These are phyloP conservation scores for Escovopsis sp. DNA, from an alignment of 2,329 filamentous ascomycete species.

Conservation along the genomic window DNA sequence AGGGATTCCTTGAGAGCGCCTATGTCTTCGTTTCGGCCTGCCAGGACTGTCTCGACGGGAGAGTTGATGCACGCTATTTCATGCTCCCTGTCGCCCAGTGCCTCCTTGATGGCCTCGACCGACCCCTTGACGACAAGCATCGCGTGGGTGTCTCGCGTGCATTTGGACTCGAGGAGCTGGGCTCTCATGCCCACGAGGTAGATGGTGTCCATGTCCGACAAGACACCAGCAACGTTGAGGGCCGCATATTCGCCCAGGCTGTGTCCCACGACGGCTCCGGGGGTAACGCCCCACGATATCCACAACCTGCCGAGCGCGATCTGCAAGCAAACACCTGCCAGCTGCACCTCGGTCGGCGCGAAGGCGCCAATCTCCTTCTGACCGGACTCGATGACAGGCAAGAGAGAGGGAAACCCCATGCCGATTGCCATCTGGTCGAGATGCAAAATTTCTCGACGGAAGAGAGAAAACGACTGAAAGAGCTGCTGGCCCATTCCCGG, in stretches of 20 bases:
- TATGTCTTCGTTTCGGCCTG: conserved; percentile 14
- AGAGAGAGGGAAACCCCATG: conserved; percentile 41
- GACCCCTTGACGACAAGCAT: conserved; percentile 34
- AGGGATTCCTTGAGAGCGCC: conserved; percentile 10
- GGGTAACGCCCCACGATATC: conserved; percentile 35
- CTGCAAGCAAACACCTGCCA: conserved; percentile 37
- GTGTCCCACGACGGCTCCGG: conserved; percentile 43
- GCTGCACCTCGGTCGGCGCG: conserved; percentile 27
- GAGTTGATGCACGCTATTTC: conserved; percentile 63
- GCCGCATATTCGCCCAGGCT: conserved; percentile 25
- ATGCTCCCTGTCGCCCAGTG: conserved; percentile 21
- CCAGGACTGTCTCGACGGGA: conserved; percentile 53
- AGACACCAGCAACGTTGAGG: conserved; percentile 55
- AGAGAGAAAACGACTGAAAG: conserved; percentile 30
- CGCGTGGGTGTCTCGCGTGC: conserved; percentile 50
- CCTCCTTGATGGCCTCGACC: background rate
- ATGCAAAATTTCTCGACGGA: conserved; percentile 38
- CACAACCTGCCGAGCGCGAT: conserved; percentile 43
- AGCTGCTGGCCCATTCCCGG: conserved; percentile 34
- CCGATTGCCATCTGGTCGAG: conserved; percentile 37
- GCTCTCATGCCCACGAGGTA: conserved; percentile 58
- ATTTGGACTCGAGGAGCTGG: conserved; percentile 48
- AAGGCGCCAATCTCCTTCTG: conserved; percentile 13
- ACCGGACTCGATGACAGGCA: conserved; percentile 27
- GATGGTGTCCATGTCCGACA: conserved; percentile 57